Evolutionary conservation across 2,329 filamentous ascomycete genomes (phyloP).

Genomic region (Ceratocystis albifundus): DNA sequence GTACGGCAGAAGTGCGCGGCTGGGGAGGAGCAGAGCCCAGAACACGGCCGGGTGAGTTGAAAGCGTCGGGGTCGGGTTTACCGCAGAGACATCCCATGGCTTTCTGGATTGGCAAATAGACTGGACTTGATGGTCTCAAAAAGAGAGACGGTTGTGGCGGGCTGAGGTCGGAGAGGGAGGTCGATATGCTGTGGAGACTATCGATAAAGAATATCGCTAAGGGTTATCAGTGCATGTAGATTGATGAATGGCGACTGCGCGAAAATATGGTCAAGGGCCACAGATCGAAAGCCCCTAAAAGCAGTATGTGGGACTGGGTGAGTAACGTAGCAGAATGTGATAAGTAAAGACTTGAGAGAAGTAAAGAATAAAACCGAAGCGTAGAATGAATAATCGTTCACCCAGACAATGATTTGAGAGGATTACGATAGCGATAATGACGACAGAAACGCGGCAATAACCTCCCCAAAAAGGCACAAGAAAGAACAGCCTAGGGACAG

Average conservation of each 20-base stretch:
- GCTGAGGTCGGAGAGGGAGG: neutral
- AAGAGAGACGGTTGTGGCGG: neutral
- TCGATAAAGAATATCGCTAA: neutral
- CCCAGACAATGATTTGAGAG: neutral
- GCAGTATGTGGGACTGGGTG: neutral
- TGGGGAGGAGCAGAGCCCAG: constrained; percentile 45
- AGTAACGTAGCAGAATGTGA: neutral
- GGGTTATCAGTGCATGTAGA: too few relatives aligned
- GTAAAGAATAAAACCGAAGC: neutral
- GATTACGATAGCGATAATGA: neutral
- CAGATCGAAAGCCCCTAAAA: neutral
- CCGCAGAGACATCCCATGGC: constrained; percentile 82
- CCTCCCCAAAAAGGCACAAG: neutral
- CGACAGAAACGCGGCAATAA: constrained; percentile 2
- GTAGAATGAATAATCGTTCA: neutral
- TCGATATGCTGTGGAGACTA: neutral
- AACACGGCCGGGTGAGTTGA: constrained; percentile 59
- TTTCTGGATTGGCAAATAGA: constrained; percentile 2
- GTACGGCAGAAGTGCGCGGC: constrained; percentile 41
- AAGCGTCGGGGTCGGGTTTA: constrained; percentile 56
- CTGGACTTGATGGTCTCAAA: too few relatives aligned
- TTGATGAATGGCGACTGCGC: neutral
- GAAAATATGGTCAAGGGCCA: neutral
- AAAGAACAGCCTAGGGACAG: neutral
- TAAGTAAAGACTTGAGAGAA: neutral